Base-by-base conservation (phyloP, 2,329 filamentous ascomycete species). In the Biscogniauxia sp. region DNA sequence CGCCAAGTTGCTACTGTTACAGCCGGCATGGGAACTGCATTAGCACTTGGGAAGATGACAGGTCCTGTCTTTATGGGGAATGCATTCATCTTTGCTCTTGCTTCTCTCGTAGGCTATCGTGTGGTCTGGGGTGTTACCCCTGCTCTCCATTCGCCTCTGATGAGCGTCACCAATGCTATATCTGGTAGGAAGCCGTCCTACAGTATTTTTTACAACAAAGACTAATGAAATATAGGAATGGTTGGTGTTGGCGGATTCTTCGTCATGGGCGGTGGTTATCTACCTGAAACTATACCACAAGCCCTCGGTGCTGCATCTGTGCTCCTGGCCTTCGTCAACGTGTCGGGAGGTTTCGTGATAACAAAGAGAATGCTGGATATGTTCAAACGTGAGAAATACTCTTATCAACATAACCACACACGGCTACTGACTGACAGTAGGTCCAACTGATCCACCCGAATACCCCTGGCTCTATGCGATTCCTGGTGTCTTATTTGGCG, bases 321-420 rank as follows among this genome's bases (percentile, higher is more conserved):
- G 1, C 79, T 95, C 5, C 78, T 97, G 20, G 92, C 92, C 0
- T 96, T 95, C 72, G 90, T 96, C 64, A 96, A 96, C 66, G 88
- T 97, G 2, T 89, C 90, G 0, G 93, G 93, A 60, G 93, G 93
- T 0, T 97, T 97, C 63, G 90, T 96, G 51, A 92, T 97, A 61
- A 96, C 92, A 2, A 96, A 96, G 77, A 84, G 93, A 64, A 97
- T 97, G 93, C 80, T 97, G 51, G 92, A 96, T 73, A 94, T 94
- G 91, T 94, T 94, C 73, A 90, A 90, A 72, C 84, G 90, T 81
- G 71, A 69, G 83, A 5, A 54, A 3, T 23, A 23, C 41, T 23
- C 20, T 28, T n/a, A 13, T 23, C 17, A 2, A 8, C 8, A 1
- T 25, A 9, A 4, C 15, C 8, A 49, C 6, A 11, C 9, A 50